Conservation (phyloP, 768 basidiomycete genomes). For the Pisolithus orientalis region DNA sequence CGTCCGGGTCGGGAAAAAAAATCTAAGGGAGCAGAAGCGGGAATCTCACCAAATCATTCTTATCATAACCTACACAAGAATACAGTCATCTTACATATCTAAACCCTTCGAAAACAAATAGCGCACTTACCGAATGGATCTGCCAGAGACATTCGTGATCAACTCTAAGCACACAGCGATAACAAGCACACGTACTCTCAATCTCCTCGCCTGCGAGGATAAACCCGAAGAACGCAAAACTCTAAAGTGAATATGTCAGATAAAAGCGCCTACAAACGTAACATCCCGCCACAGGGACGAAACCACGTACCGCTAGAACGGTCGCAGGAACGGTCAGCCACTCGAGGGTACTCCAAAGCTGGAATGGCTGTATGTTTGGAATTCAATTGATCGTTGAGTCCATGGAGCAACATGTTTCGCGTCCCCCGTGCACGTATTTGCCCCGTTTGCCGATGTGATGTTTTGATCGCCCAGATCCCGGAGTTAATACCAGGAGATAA, state of each 20-base stretch:
- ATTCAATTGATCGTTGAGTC: too few species aligned
- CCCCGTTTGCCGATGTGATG: not conserved
- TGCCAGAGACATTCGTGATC: constrained; percentile 10
- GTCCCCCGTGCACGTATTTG: not conserved
- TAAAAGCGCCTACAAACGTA: not conserved
- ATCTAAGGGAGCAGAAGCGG: not conserved
- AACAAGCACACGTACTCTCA: constrained; percentile 44
- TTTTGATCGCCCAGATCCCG: not conserved
- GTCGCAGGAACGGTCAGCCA: constrained; percentile 67
- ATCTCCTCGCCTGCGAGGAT: constrained; percentile 71
- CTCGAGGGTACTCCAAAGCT: constrained; percentile 46
- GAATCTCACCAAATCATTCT: constrained; percentile 55
- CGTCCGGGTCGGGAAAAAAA: not conserved
- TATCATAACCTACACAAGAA: constrained; percentile 48
- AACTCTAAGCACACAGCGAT: not conserved
- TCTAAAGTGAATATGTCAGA: constrained; percentile 26
- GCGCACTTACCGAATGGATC: constrained; percentile 39
- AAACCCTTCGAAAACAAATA: not conserved
- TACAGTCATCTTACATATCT: not conserved
- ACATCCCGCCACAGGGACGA: not conserved
- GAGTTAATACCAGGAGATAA: not conserved
- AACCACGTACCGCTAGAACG: constrained; percentile 37
- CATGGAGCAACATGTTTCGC: too few species aligned
- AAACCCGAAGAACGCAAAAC: constrained; percentile 71
- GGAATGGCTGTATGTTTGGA: constrained; percentile 46